Percentiles rank a stretch among this genome's conserved stretches.
Evolutionary conservation across 192 early-diverging fungal genomes (phyloP).

Genomic region (Coemansia sp.): DNA sequence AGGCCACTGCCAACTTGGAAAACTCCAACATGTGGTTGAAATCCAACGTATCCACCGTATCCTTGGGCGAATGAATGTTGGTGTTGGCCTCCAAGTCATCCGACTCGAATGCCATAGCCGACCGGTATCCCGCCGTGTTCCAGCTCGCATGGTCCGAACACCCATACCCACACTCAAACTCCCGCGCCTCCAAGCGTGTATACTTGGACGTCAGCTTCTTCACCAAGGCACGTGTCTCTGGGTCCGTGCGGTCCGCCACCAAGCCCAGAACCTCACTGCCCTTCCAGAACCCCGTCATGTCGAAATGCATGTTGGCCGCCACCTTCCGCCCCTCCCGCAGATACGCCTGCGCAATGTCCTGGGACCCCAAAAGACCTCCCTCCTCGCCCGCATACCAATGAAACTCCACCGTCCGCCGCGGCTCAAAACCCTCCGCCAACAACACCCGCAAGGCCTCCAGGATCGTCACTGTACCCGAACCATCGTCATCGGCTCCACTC

Average conservation of each 20-base stretch:
- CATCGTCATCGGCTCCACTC: conserved; percentile 85
- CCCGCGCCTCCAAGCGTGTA: conserved; percentile 55
- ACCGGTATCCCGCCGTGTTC: conserved; percentile 79
- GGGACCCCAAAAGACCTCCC: conserved; percentile 82
- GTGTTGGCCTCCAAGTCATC: conserved; percentile 66
- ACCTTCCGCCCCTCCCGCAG: conserved; percentile 54
- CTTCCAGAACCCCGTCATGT: conserved; percentile 91
- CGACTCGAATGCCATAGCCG: conserved; percentile 79
- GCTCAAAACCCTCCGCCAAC: conserved; percentile 60
- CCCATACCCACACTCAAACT: conserved; percentile 84
- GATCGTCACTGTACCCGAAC: conserved; percentile 85
- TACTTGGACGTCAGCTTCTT: conserved; percentile 58
- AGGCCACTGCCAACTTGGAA: conserved; percentile 73
- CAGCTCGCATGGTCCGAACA: conserved; percentile 91
- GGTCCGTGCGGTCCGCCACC: conserved; percentile 75
- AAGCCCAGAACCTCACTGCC: conserved; percentile 66
- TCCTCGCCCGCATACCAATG: conserved; percentile 95
- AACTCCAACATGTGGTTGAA: conserved; percentile 90
- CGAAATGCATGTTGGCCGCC: conserved; percentile 77
- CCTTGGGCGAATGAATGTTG: conserved; percentile 76
- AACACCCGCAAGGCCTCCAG: conserved; percentile 80
- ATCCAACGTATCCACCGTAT: conserved; percentile 67
- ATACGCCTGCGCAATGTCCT: conserved; percentile 73
- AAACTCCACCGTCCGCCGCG: conserved; percentile 82
- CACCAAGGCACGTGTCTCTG: conserved; percentile 51